These are phyloP conservation scores for Debaryomyces castellii DNA, from an alignment of 805 yeast genomes.

Conservation along the genomic window DNA sequence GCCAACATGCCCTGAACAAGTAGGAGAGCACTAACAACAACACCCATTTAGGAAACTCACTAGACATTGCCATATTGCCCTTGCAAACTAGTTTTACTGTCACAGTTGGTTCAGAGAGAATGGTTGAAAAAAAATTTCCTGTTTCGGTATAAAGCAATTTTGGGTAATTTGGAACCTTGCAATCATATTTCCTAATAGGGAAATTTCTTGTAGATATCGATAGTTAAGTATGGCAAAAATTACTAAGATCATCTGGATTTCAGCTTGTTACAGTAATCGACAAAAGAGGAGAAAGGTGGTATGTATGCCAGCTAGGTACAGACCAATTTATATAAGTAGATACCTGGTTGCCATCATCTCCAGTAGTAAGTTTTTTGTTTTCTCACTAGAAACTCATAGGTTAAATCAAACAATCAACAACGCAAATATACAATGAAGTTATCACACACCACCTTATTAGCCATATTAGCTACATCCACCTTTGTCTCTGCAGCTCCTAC, in stretches of 20 bases:
- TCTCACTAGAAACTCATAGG: not conserved
- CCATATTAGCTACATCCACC: constrained; percentile 38
- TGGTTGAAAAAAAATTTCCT: constrained; percentile 14
- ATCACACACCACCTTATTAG: constrained; percentile 37
- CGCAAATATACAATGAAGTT: constrained; percentile 33
- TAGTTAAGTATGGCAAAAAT: not conserved
- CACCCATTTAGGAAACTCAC: not conserved
- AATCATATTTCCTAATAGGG: constrained; percentile 21
- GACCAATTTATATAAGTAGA: not conserved
- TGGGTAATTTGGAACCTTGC: constrained; percentile 2
- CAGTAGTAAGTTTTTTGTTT: not conserved
- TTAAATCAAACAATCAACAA: not conserved
- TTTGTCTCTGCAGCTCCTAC: constrained; percentile 37
- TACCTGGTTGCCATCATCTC: not conserved
- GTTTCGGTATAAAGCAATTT: constrained; percentile 11
- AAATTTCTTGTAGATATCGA: constrained; percentile 10
- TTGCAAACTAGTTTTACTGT: not conserved
- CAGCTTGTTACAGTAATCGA: not conserved
- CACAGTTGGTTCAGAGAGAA: not conserved
- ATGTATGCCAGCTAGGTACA: not conserved
- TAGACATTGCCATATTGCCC: not conserved
- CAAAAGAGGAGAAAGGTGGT: not conserved
- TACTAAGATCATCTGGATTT: not conserved
- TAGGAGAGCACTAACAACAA: not conserved
- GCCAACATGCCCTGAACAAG: not conserved